A percentile compares a stretch with the other conserved stretches of the same genome.
Evolutionary conservation across 768 basidiomycete genomes (phyloP).

Genomic region (Psilocybe azurescens): DNA sequence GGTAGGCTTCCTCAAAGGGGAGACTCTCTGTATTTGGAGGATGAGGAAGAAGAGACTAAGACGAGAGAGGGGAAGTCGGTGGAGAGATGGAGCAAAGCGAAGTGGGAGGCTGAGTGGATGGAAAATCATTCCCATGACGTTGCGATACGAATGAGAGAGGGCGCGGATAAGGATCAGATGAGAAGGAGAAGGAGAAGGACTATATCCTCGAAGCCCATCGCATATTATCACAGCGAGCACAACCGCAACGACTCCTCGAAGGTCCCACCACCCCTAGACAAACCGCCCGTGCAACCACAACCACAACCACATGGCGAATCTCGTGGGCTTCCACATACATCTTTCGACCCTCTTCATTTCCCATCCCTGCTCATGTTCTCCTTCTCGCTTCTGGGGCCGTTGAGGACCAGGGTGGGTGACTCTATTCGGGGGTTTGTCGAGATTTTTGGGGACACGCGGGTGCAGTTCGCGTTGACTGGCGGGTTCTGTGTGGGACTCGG

Average conservation of each 20-base stretch:
- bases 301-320: slow-evolving; percentile 1
- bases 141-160: slow-evolving; percentile 51
- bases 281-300: neutral
- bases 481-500: slow-evolving; percentile 48
- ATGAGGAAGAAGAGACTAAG: slow-evolving; percentile 14
- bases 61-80: neutral
- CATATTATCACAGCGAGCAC: neutral
- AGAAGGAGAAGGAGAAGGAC: neutral
- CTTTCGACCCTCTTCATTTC: slow-evolving; percentile 70
- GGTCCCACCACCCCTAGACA: too few relatives aligned
- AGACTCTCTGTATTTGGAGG: slow-evolving; percentile 7
- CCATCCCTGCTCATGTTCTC: slow-evolving; percentile 68
- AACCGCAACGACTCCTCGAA: too few relatives aligned
- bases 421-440: slow-evolving; percentile 26
- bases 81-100: slow-evolving; percentile 59
- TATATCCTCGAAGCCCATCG: slow-evolving; percentile 9
- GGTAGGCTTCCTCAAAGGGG: neutral
- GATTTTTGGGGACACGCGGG: slow-evolving; percentile 29
- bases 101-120: slow-evolving; percentile 75
- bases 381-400: slow-evolving; percentile 60
- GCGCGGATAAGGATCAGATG: slow-evolving; percentile 30
- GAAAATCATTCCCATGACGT: slow-evolving; percentile 64
- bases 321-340: slow-evolving; percentile 13
- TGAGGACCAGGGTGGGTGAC: slow-evolving; percentile 32
- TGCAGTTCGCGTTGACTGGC: slow-evolving; percentile 36